Evolutionary conservation across 306 rosid genomes (phyloP), one percentile per base, ranked within the genome.

Genomic region (Lotus japonicus): DNA sequence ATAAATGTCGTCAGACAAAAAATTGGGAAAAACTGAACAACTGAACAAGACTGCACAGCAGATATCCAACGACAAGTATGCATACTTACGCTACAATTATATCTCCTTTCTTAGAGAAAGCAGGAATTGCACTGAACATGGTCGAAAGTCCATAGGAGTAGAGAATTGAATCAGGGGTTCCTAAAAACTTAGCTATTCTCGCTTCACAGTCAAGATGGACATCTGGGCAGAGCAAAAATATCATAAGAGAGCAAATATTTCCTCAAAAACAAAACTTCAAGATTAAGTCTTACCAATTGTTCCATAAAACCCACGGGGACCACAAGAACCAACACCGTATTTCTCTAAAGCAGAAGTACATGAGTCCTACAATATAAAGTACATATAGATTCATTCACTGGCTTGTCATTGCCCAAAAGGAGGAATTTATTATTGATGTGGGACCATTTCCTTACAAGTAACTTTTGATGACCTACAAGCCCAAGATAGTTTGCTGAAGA

Each of bases 191-290:
- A 35, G 99, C 95, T 66, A 95, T 88, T 79, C 99, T 88, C 46
- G 92, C 96, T 81, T 95, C 99, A 83, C 96, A 95, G 66, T 95
- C 99, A 85, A 95, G 99, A 81, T 95, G 99, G 72, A 95, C 96
- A 72, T 90, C 99, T 90, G 83, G 68, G 72, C 66, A 72, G 69
- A 58, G 49, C 43, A 56, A 80, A 70, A 55, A 64, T 59, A 54
- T 66, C 17, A 10, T 54, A 61, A 70, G 55, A 75, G 43, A 11
- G 21, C 28, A 56, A 53, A n/a, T 39, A 59, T 73, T 52, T 38
- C 61, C 59, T 38, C 35, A 13, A n/a, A 45, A 71, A 67, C 39
- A 46, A 31, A 65, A 46, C 75, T 53, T 59, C 46, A 78, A 66
- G 55, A 73, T 51, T 21, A 76, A 67, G 42, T 17, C 87, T 74